Percentiles rank a stretch among this genome's conserved stretches.
Conservation (phyloP, 768 basidiomycete species). For the Podaxis sp. region DNA sequence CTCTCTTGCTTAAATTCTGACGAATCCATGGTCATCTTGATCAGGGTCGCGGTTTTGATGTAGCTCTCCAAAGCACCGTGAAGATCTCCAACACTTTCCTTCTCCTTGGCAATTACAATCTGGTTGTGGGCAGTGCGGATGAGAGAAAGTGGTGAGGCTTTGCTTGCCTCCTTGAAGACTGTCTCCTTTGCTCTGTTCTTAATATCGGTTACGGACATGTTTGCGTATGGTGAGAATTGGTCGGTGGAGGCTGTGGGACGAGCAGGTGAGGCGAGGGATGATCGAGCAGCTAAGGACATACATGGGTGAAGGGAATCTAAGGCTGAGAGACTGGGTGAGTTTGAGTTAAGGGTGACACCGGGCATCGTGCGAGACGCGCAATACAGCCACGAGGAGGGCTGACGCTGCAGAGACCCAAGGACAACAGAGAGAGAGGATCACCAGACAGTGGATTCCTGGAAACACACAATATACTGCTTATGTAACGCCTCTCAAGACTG, state of each 20-base stretch:
- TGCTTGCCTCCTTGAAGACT: conserved; percentile 52
- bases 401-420: not conserved
- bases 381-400: not conserved
- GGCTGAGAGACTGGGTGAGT: conserved; percentile 20
- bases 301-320: conserved; percentile 9
- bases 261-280: not conserved
- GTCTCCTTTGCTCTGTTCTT: conserved; percentile 44
- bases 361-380: conserved; percentile 22
- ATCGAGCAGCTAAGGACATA: not conserved
- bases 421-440: not conserved
- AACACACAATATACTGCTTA: conserved; percentile 3
- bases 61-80: conserved; percentile 59
- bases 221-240: conserved; percentile 29
- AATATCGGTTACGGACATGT: conserved; percentile 41
- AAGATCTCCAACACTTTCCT: conserved; percentile 60
- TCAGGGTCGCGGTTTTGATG: conserved; percentile 60
- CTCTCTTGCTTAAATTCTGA: conserved; percentile 55
- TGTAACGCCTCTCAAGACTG: not conserved
- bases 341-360: conserved; percentile 27
- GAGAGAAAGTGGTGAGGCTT: conserved; percentile 59
- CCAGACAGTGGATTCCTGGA: not conserved
- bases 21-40: conserved; percentile 59
- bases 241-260: conserved; percentile 16
- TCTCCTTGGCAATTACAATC: conserved; percentile 47
- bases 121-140: conserved; percentile 64